phyloP scores from a whole-genome alignment of 2,329 filamentous ascomycete genomes.

The Colletotrichum camelliae region DNA sequence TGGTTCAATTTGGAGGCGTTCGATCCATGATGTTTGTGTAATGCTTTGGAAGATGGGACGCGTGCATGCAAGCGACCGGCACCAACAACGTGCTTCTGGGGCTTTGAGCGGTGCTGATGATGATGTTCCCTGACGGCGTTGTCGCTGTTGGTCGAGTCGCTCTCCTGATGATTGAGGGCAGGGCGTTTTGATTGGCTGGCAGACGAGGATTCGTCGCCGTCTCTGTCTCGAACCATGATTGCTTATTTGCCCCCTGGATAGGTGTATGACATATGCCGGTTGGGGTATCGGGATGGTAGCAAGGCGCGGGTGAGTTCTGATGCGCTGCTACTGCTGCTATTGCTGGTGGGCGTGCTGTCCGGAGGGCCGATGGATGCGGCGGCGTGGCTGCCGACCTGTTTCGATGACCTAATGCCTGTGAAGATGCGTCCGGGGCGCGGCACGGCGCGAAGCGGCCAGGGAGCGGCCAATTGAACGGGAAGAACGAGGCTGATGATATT shows the following conservation, averaged over 20 bases:
- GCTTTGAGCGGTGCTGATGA: conserved; percentile 27
- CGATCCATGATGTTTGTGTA: conserved; percentile 49
- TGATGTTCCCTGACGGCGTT: conserved; percentile 31
- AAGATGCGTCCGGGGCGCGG: not conserved
- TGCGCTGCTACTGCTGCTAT: not conserved
- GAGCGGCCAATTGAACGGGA: not conserved
- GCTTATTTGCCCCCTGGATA: conserved; percentile 22
- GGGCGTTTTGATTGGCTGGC: conserved; percentile 63
- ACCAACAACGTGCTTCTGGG: conserved; percentile 50
- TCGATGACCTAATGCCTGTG: conserved; percentile 18
- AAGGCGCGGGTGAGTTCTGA: not conserved
- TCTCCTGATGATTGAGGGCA: conserved; percentile 38
- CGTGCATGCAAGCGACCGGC: conserved; percentile 55
- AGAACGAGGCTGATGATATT: not conserved
- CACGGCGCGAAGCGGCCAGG: not conserved
- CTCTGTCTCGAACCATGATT: conserved; percentile 48
- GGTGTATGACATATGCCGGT: not conserved
- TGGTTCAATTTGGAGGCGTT: conserved; percentile 41
- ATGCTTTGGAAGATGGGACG: conserved; percentile 56
- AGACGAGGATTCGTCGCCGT: conserved; percentile 52
- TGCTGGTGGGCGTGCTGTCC: not conserved
- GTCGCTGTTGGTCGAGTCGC: conserved; percentile 41
- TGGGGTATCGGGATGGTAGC: not conserved
- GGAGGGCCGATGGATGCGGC: conserved; percentile 9
- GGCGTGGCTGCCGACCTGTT: conserved; percentile 6